These are phyloP conservation scores for Epichloe typhina DNA, from an alignment of 2,329 filamentous ascomycete genomes.

Conservation along the genomic window DNA sequence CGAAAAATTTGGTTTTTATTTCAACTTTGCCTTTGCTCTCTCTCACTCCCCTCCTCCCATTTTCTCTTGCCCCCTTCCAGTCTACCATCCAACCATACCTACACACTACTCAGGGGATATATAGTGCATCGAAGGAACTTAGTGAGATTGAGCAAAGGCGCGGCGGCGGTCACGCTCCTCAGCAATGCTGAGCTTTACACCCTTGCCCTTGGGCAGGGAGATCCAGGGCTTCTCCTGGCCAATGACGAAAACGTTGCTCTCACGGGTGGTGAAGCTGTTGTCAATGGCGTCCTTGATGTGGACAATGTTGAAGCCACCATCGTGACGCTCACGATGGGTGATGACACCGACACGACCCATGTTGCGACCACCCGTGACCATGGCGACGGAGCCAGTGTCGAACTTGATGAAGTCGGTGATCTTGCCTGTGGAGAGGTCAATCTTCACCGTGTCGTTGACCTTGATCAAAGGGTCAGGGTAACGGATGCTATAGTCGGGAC, in stretches of 20 bases:
- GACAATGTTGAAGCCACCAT: slow-evolving; percentile 99
- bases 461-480: slow-evolving; percentile 98
- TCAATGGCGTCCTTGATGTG: slow-evolving; percentile 99
- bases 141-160: slow-evolving; percentile 43
- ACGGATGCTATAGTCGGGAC: slow-evolving; percentile 60
- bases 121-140: slow-evolving; percentile 16
- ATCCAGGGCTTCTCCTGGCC: slow-evolving; percentile 98
- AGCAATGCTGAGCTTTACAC: slow-evolving; percentile 98
- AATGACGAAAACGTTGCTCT: slow-evolving; percentile 99
- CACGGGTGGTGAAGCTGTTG: slow-evolving; percentile 98
- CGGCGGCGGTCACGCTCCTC: slow-evolving; percentile 98
- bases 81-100: slow-evolving; percentile 4
- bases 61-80: slow-evolving; percentile 8
- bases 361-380: slow-evolving; percentile 99
- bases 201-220: slow-evolving; percentile 99
- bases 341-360: slow-evolving; percentile 99
- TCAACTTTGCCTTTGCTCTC: neutral
- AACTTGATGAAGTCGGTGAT: slow-evolving; percentile 97
- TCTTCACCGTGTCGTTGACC: slow-evolving; percentile 99
- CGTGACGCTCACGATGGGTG: slow-evolving; percentile 99
- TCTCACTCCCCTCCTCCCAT: rapidly evolving
- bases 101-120: slow-evolving; percentile 8
- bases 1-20: slow-evolving; percentile 7
- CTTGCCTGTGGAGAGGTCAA: slow-evolving; percentile 93
- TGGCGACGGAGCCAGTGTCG: slow-evolving; percentile 94